Percentiles rank a stretch among this genome's conserved stretches.
Evolutionary conservation across 2,329 filamentous ascomycete species (phyloP).

Genomic region (Aspergillus brunneoviolaceus): DNA sequence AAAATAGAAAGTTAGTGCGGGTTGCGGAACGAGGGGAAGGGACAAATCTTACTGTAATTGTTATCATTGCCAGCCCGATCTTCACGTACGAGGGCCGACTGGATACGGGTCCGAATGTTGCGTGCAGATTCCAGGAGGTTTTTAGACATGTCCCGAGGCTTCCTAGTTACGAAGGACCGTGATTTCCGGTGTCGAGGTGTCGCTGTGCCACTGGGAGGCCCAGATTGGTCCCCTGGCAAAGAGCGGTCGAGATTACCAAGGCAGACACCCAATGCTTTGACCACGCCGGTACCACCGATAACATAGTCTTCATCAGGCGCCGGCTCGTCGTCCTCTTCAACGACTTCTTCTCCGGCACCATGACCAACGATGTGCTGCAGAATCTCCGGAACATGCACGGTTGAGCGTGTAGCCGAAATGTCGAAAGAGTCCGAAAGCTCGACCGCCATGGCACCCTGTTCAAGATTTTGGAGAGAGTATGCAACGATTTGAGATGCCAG

Average conservation of each 20-base stretch:
- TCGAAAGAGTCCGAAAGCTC: conserved; percentile 47
- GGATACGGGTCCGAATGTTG: conserved; percentile 80
- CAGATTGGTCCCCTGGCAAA: conserved; percentile 37
- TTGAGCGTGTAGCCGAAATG: conserved; percentile 45
- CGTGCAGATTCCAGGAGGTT: conserved; percentile 82
- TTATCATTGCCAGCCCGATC: conserved; percentile 68
- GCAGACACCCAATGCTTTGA: conserved; percentile 89
- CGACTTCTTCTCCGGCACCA: conserved; percentile 51
- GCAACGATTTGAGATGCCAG: conserved; percentile 92
- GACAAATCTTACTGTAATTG: conserved; percentile 66
- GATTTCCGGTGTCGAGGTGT: conserved; percentile 56
- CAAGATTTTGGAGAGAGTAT: conserved; percentile 89
- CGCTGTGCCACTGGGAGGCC: conserved; percentile 52
- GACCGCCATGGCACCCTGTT: conserved; percentile 69
- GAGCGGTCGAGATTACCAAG: conserved; percentile 73
- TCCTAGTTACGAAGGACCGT: conserved; percentile 53
- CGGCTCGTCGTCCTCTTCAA: conserved; percentile 62
- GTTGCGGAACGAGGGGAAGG: conserved; percentile 20
- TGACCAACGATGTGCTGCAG: conserved; percentile 83
- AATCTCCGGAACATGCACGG: conserved; percentile 73
- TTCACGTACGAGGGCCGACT: conserved; percentile 78
- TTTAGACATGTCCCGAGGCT: conserved; percentile 90
- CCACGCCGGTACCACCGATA: conserved; percentile 90
- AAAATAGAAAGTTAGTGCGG: conserved; percentile 7
- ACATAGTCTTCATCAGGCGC: conserved; percentile 92